Percentiles rank a stretch among this genome's conserved stretches.
These are phyloP conservation scores for Fraxinus floribunda DNA, from an alignment of 305 asterid genomes.

Conservation along the genomic window DNA sequence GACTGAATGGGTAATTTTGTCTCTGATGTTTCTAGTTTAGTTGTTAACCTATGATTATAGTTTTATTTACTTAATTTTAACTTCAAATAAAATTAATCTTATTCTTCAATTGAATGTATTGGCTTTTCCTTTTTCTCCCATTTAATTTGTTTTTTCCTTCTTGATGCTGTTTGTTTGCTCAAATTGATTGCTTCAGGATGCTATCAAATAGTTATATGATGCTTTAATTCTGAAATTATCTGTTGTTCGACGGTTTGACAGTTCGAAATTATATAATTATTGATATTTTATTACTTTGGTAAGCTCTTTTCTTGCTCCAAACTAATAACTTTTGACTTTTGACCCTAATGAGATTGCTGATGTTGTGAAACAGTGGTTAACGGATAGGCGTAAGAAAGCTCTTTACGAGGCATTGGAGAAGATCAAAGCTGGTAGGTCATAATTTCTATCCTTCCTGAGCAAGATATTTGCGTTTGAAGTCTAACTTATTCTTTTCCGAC, in stretches of 20 bases:
- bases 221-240: not conserved
- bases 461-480: not conserved
- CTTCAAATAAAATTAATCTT: not conserved
- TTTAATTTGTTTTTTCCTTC: not conserved
- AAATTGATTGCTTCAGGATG: not conserved
- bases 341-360: conserved; percentile 6
- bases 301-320: not conserved
- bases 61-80: not conserved
- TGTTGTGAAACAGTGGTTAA: conserved; percentile 54
- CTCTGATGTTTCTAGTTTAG: not conserved
- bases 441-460: not conserved
- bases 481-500: conserved; percentile 16
- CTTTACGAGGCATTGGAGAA: conserved; percentile 79
- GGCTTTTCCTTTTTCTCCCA: not conserved
- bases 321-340: not conserved
- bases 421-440: conserved; percentile 65
- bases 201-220: not conserved
- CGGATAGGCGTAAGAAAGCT: conserved; percentile 74
- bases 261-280: not conserved
- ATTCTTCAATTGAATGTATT: not conserved
- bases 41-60: not conserved
- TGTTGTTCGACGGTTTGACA: not conserved
- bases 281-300: not conserved
- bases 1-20: not conserved
- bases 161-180: not conserved